Conservation (phyloP, 768 basidiomycete genomes). For the Dioszegia crocea region DNA sequence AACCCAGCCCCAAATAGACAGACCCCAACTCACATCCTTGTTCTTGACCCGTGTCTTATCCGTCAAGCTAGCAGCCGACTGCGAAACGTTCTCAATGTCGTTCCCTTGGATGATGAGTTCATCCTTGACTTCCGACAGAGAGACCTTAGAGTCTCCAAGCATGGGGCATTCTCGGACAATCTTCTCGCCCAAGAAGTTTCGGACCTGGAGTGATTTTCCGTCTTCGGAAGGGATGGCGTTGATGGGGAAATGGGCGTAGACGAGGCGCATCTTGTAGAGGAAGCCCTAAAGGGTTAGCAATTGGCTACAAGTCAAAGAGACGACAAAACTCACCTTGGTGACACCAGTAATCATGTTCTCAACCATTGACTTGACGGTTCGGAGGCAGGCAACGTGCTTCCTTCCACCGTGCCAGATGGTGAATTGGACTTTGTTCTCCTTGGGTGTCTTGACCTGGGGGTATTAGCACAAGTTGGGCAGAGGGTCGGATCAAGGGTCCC, state of each 20-base stretch:
- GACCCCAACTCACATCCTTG: slow-evolving; percentile 84
- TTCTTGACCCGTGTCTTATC: slow-evolving; percentile 94
- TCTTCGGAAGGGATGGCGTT: slow-evolving; percentile 67
- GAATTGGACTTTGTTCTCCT: slow-evolving; percentile 69
- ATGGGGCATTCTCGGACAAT: slow-evolving; percentile 87
- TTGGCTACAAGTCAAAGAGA: not conserved
- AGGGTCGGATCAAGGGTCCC: not conserved
- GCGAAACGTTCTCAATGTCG: slow-evolving; percentile 94
- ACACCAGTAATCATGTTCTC: slow-evolving; percentile 98
- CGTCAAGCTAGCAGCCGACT: slow-evolving; percentile 96
- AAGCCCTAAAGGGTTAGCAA: slow-evolving; percentile 65
- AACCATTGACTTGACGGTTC: slow-evolving; percentile 91
- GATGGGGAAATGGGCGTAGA: slow-evolving; percentile 99
- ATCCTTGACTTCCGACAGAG: slow-evolving; percentile 45
- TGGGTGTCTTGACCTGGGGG: slow-evolving; percentile 55
- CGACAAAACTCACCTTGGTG: slow-evolving; percentile 64
- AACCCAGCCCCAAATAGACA: slow-evolving; percentile 42
- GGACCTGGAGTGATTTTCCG: slow-evolving; percentile 48
- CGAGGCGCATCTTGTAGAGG: slow-evolving; percentile 99
- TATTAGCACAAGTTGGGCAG: not conserved
- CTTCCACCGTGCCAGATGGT: slow-evolving; percentile 97
- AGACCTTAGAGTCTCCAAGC: slow-evolving; percentile 65
- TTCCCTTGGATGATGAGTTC: slow-evolving; percentile 82
- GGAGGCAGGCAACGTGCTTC: slow-evolving; percentile 97
- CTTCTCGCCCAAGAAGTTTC: slow-evolving; percentile 58